Evolutionary conservation across 1,284 basidiomycete genomes (phyloP).

Genomic region (Jaminaea rosea): DNA sequence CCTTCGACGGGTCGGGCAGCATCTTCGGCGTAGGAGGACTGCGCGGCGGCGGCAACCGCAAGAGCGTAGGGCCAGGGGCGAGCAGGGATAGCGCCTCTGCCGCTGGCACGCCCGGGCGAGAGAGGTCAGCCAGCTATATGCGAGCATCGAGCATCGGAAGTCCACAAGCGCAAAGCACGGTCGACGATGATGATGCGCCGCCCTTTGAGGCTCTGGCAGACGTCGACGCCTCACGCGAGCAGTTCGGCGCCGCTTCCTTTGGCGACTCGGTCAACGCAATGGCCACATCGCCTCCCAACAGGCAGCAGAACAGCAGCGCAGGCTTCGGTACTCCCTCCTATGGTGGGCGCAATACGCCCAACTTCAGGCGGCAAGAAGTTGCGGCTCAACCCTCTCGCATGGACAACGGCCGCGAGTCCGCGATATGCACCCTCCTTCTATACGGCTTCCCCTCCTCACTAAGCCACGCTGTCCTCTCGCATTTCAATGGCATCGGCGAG

Average conservation of each 20-base stretch:
- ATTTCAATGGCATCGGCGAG: constrained; percentile 3
- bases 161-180: too few species aligned
- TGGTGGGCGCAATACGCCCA: too few species aligned
- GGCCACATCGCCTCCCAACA: too few species aligned
- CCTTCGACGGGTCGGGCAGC: not conserved
- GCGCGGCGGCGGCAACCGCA: not conserved
- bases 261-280: too few species aligned
- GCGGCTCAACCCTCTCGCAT: too few species aligned
- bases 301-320: too few species aligned
- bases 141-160: constrained; percentile 1
- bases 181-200: not conserved
- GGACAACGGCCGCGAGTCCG: too few species aligned
- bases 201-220: not conserved
- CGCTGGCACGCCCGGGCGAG: not conserved
- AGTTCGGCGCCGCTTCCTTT: not conserved
- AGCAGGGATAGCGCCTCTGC: not conserved
- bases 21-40: not conserved
- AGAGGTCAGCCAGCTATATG: not conserved
- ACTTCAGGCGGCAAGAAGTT: too few species aligned
- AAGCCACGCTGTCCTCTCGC: constrained; percentile 1
- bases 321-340: too few species aligned
- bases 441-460: constrained; percentile 5
- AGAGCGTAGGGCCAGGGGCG: not conserved
- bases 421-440: constrained; percentile 1
- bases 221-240: not conserved